phyloP scores from a whole-genome alignment of 768 basidiomycete genomes.

The Pisolithus orientalis region DNA sequence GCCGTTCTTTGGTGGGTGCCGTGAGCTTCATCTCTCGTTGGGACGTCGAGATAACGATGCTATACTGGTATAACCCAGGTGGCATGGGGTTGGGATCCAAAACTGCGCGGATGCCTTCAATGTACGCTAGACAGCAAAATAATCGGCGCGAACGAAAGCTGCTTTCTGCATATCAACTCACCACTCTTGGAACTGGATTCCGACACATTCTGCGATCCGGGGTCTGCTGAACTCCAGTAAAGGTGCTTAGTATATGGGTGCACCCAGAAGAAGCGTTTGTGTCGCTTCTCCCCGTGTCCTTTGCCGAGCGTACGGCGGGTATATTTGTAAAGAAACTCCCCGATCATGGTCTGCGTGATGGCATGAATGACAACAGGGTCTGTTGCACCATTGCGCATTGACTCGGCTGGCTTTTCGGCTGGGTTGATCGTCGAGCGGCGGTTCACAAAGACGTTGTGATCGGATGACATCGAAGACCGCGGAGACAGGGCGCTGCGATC shows the following conservation, averaged over 20 bases:
- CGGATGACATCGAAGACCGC: slow-evolving; percentile 79
- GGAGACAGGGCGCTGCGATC: slow-evolving; percentile 65
- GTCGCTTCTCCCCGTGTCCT: slow-evolving; percentile 83
- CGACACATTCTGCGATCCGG: slow-evolving; percentile 78
- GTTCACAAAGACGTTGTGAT: slow-evolving; percentile 48
- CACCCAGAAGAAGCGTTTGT: slow-evolving; percentile 99
- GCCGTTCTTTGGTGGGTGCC: slow-evolving; percentile 90
- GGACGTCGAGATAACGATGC: slow-evolving; percentile 86
- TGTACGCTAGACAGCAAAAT: slow-evolving; percentile 58
- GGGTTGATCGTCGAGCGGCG: slow-evolving; percentile 36
- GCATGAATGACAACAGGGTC: slow-evolving; percentile 92
- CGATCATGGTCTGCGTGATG: slow-evolving; percentile 99
- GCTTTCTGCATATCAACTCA: slow-evolving; percentile 38
- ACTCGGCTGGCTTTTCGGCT: slow-evolving; percentile 32
- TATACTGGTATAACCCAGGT: slow-evolving; percentile 88
- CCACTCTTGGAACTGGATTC: slow-evolving; percentile 97
- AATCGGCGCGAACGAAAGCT: slow-evolving; percentile 5
- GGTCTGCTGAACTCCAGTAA: slow-evolving; percentile 95
- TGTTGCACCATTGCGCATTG: slow-evolving; percentile 44
- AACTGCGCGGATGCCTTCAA: slow-evolving; percentile 88
- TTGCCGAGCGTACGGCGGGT: slow-evolving; percentile 85
- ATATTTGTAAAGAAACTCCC: slow-evolving; percentile 98
- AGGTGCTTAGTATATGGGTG: slow-evolving; percentile 97
- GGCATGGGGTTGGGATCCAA: slow-evolving; percentile 95
- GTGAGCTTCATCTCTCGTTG: slow-evolving; percentile 98